Conservation (phyloP, 2,329 filamentous ascomycete genomes). For the Cryphonectria naterciae region DNA sequence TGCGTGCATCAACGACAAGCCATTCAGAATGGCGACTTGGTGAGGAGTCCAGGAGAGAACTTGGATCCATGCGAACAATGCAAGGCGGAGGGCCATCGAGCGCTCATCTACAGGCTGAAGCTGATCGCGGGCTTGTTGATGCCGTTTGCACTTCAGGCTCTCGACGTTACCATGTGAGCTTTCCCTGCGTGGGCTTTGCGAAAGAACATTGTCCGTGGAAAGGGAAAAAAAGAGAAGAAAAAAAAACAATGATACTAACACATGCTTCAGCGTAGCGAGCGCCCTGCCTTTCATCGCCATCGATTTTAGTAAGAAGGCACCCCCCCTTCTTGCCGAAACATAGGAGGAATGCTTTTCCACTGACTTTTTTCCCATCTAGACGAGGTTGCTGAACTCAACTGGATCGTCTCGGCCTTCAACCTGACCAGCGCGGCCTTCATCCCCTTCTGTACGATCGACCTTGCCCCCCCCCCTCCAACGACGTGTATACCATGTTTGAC, state of each 20-base stretch:
- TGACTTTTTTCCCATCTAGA: constrained; percentile 37
- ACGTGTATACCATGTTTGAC: neutral
- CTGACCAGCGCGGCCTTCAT: constrained; percentile 70
- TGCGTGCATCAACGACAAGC: constrained; percentile 18
- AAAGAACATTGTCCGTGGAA: too few relatives aligned
- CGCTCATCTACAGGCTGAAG: constrained; percentile 21
- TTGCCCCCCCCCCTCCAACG: neutral
- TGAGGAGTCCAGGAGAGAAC: neutral
- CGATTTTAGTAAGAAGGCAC: constrained; percentile 56
- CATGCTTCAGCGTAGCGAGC: constrained; percentile 47
- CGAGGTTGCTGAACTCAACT: constrained; percentile 63
- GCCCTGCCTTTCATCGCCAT: constrained; percentile 66
- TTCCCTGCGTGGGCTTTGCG: neutral
- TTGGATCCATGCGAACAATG: constrained; percentile 12
- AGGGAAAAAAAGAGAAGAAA: too few relatives aligned
- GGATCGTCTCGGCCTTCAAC: constrained; percentile 73
- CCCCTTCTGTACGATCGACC: constrained; percentile 52
- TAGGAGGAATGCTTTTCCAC: constrained; percentile 1
- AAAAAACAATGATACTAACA: neutral
- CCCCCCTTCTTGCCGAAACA: neutral
- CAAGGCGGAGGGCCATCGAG: constrained; percentile 19
- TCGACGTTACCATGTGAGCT: constrained; percentile 42
- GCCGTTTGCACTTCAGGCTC: constrained; percentile 63
- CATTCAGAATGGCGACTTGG: constrained; percentile 6
- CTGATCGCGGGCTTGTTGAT: constrained; percentile 53